Evolutionary conservation across 495 filamentous ascomycete species (phyloP).

Genomic region (Penicillium dipodomyicola): DNA sequence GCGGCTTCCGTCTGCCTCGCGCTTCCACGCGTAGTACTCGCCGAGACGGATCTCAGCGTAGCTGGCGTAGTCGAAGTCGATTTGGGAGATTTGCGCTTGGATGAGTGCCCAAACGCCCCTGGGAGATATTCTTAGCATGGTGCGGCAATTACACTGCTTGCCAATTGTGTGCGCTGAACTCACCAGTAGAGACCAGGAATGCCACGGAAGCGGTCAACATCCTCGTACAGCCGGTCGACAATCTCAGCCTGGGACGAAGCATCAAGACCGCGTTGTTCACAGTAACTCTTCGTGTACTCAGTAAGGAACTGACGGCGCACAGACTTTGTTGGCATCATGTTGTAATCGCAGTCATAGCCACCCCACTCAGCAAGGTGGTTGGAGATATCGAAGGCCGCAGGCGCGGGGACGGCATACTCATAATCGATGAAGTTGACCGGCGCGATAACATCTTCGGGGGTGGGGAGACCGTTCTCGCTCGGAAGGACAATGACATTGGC

Average conservation of each 20-base stretch:
- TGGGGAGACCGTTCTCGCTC: slow-evolving; percentile 27
- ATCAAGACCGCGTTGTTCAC: slow-evolving; percentile 36
- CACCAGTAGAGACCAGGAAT: slow-evolving; percentile 84
- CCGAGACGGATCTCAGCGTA: slow-evolving; percentile 86
- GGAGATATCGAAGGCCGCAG: slow-evolving; percentile 96
- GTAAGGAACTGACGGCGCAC: slow-evolving; percentile 78
- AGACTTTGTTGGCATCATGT: slow-evolving; percentile 71
- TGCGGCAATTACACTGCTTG: neutral
- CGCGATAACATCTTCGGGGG: slow-evolving; percentile 35
- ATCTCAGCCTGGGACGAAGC: slow-evolving; percentile 58
- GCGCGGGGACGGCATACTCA: slow-evolving; percentile 91
- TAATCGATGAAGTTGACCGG: slow-evolving; percentile 94
- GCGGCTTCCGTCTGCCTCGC: slow-evolving; percentile 62
- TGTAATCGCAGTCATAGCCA: slow-evolving; percentile 92
- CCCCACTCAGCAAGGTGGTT: slow-evolving; percentile 99
- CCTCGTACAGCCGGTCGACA: slow-evolving; percentile 60
- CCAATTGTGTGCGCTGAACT: slow-evolving; percentile 7
- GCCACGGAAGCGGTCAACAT: slow-evolving; percentile 86
- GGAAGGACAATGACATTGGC: slow-evolving; percentile 93
- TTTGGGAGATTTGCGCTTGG: slow-evolving; percentile 90
- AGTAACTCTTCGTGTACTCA: slow-evolving; percentile 66
- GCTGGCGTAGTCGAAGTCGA: slow-evolving; percentile 93
- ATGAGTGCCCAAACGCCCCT: slow-evolving; percentile 97
- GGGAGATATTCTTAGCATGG: slow-evolving; percentile 19
- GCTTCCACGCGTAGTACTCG: slow-evolving; percentile 96